Evolutionary conservation across 2,329 filamentous ascomycete genomes (phyloP).

Genomic region (Colletotrichum tamarilloi): DNA sequence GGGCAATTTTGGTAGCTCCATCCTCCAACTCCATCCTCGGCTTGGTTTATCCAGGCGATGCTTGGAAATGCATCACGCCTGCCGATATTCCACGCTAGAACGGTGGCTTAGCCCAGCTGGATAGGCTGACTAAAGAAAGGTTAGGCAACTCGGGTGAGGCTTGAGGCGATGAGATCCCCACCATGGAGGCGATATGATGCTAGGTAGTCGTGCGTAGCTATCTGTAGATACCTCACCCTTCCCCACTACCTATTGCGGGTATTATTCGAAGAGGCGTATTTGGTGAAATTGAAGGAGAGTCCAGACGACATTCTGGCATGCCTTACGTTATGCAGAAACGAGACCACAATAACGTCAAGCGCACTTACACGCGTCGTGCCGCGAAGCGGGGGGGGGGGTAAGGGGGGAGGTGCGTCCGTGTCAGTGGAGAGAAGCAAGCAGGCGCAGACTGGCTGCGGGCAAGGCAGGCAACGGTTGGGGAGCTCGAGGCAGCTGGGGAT

Average conservation of each 20-base stretch:
- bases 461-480: background rate
- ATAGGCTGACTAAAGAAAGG: background rate
- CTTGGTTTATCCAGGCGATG: constrained; percentile 7
- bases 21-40: constrained; percentile 9
- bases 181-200: background rate
- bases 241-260: background rate
- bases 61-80: constrained; percentile 3
- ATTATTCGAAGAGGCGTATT: too few relatives aligned
- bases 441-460: background rate
- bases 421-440: background rate
- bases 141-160: background rate
- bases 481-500: background rate
- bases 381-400: background rate
- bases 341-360: background rate
- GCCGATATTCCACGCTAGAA: constrained; percentile 9
- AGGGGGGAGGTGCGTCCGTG: background rate
- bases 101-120: constrained; percentile 22
- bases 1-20: background rate
- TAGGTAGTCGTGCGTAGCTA: background rate
- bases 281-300: too few relatives aligned
- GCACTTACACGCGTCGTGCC: background rate
- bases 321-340: too few relatives aligned
- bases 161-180: background rate
- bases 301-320: too few relatives aligned
- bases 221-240: background rate